Evolutionary conservation across 768 basidiomycete species (phyloP), one percentile per base, ranked within the genome.

Genomic region (Termitomyces sp.): DNA sequence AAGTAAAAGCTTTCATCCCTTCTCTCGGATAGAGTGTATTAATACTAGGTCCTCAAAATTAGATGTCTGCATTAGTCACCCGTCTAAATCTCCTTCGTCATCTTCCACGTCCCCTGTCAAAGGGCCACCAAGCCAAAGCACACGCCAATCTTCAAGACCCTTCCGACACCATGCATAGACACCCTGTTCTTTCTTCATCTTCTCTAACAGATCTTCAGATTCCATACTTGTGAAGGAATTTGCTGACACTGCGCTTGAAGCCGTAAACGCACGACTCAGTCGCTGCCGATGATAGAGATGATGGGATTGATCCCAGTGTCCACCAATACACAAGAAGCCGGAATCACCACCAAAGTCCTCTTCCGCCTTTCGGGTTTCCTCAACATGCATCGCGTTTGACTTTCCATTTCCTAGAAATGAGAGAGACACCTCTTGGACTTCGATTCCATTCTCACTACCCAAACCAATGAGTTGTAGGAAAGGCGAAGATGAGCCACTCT

Each of bases 141-240:
- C 81, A 22, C 91, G 76, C 81, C 85, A 94, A 66, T 94, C 91
- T 55, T 85, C 82, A 4, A 76, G 61, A 16, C 87, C 91, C 66
- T 87, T 91, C 64, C 83, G 73, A 71, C 84, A 79, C 91, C 91
- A 93, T 0, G 82, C 91, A 68, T 93, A 94, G 6, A 88, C 71
- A 6, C 91, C 91, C 58, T 86, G 78, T 58, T 86, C 83, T 22
- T 71, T 72, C 65, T 76, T 78, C 67, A 84, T 66, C 64, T 73
- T 69, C 30, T 72, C 74, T 1, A 71, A 58, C 8, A 84, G 65
- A 49, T 84, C 86, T 24, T 82, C 77, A 1, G 84, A 77, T 33
- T 80, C 84, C 62, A 81, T 69, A 55, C 80, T 87, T 55, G 76
- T 76, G 50, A 75, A 75, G 9, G 87, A 85, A 30, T 63, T 64